Conservation (phyloP, 345 rosid species). For the Atalantia buxifolia region DNA sequence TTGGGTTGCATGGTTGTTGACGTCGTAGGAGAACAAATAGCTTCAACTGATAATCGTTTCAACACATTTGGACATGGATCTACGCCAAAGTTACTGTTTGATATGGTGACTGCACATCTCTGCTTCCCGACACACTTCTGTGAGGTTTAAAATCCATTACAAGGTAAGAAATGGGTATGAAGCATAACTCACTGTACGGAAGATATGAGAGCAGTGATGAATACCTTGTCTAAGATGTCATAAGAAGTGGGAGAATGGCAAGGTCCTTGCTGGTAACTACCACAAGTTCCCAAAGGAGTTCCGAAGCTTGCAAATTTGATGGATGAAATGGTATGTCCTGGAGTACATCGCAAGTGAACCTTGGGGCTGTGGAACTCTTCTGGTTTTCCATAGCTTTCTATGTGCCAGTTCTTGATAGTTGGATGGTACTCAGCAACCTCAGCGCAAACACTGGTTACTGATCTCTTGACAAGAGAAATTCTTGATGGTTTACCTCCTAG, state of each 20-base stretch:
- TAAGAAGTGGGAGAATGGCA: constrained; percentile 88
- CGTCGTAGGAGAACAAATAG: constrained; percentile 60
- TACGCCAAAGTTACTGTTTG: constrained; percentile 73
- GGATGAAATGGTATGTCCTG: constrained; percentile 73
- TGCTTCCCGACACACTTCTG: constrained; percentile 88
- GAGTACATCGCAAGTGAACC: constrained; percentile 78
- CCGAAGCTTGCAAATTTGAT: constrained; percentile 98
- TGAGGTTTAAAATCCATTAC: constrained; percentile 7
- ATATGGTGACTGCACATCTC: constrained; percentile 71
- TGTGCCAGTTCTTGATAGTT: constrained; percentile 93
- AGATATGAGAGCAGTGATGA: background rate
- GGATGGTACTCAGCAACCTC: constrained; percentile 90
- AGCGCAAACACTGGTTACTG: constrained; percentile 76
- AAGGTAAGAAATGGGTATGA: constrained; percentile 8
- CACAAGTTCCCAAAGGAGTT: constrained; percentile 96
- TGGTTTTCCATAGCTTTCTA: constrained; percentile 93
- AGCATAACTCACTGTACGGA: background rate
- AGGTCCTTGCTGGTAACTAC: constrained; percentile 88
- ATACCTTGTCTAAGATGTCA: constrained; percentile 75
- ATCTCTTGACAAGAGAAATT: constrained; percentile 82
- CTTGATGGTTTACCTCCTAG: constrained; percentile 86
- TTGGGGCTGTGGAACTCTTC: constrained; percentile 83
- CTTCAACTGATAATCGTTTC: constrained; percentile 80
- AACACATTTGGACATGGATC: constrained; percentile 87
- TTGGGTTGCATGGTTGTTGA: constrained; percentile 23